Base-by-base conservation (phyloP, 2,329 filamentous ascomycete species). In the Xylaria sp. region DNA sequence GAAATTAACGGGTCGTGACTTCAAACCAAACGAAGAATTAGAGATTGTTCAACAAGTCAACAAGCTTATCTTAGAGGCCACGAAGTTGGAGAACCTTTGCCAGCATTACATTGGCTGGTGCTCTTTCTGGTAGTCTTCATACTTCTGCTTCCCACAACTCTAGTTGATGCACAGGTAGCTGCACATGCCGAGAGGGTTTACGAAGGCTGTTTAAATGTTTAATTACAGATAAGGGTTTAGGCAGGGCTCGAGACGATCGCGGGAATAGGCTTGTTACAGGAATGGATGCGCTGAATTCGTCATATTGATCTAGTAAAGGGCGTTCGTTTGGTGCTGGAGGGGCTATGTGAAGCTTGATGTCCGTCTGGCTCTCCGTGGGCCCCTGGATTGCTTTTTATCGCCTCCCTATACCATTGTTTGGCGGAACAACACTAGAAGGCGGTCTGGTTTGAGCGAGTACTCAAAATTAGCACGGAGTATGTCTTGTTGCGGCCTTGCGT, bases 81-180 rank as follows among this genome's bases (percentile, higher is more conserved):
- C 95, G 6, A 97, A 95, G 73, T 82, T 98, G 70, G 95, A 98
- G 84, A 98, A 98, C 76, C 81, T 99, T 64, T 99, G 95, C 75
- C 95, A 98, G 82, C 95, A 98, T 80, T 99, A 97, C 76, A 97
- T 98, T 71, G 95, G 95, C 66, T 98, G 94, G 94, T 98, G 94
- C 79, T 96, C 92, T 78, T 98, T 97, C 84, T 98, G 94, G 94
- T 98, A 78, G 41, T 56, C 1, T 21, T 31, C 7, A 10, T 40
- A 15, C 9, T 25, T 13, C n/a, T n/a, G n/a, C n/a, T n/a, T n/a
- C n/a, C 19, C n/a, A 40, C 21, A 10, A 48, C 6, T 25, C n/a
- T 40, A 23, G 29, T 31, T n/a, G 27, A 53, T n/a, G n/a, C 15
- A 27, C 25, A 21, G 44, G 25, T 8, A 3, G 27, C 7, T 13